Base-by-base conservation (phyloP, 73 alveolate genomes). In the Paramecium bursaria region DNA sequence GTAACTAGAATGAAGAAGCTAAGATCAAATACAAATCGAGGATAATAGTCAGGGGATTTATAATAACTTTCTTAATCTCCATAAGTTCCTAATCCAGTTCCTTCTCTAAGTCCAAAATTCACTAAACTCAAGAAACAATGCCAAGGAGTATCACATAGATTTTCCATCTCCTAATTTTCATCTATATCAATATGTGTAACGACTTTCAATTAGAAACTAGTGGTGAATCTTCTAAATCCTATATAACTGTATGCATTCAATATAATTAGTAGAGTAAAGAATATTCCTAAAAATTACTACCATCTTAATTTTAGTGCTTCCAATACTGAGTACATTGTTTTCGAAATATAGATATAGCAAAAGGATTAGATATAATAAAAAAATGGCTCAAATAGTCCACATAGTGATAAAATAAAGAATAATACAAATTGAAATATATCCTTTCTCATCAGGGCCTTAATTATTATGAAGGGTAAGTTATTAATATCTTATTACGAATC, bases 41-140 rank as follows among this genome's bases (percentile, higher is more conserved):
- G 46, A 73, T 73, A 92, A 55, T 44, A 86, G 31, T 86, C 97
- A n/a, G 86, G 75, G 2, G 94, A 75, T 11, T 74, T 57, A 33
- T 49, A 44, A 35, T 39, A 79, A 42, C 85, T 76, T 48, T 87
- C 74, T 25, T 74, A 19, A 30, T 88, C 85, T 0, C 94, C 92
- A 52, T 87, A 51, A 0, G 92, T 82, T 54, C 94, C 94, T 42
- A 92, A 90, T 75, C 96, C 96, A 33, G 95, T 93, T 35, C 95
- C 97, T 90, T 90, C 97, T 91, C 97, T 95, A 50, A 94, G 85
- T 46, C 96, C 95, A 35, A 53, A 79, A 46, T 53, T 44, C 21
- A 79, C 85, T 30, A 79, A 54, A 79, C 85, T 53, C 4, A 79
- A 53, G 26, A 79, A 79, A 33, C 89, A 79, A 44, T 79, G 89